Conservation (phyloP, 2,329 filamentous ascomycete species). For the Waltergamsia citrina region DNA sequence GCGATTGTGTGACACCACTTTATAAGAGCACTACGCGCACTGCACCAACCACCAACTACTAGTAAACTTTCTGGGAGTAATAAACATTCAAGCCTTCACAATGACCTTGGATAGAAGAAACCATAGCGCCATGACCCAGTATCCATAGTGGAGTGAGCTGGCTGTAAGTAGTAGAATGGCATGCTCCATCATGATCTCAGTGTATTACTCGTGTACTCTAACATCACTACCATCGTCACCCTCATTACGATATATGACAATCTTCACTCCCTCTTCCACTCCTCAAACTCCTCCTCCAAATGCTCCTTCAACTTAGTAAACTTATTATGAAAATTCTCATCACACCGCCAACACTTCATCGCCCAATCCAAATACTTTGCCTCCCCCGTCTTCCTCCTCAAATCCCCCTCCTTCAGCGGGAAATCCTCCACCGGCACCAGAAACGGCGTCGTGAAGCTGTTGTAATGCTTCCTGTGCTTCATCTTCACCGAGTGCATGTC, state of each 20-base stretch:
- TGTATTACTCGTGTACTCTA: background rate
- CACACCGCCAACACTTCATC: conserved; percentile 80
- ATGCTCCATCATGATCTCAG: no score
- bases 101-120: no score
- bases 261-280: conserved; percentile 52
- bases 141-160: background rate
- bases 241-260: background rate
- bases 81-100: no score
- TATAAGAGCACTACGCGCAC: no score
- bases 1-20: no score
- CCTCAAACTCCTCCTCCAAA: conserved; percentile 62
- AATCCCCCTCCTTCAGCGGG: conserved; percentile 59
- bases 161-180: no score
- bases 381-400: conserved; percentile 44
- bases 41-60: no score
- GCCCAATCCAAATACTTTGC: conserved; percentile 54
- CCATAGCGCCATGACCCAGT: background rate
- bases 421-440: conserved; percentile 73
- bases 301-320: conserved; percentile 71
- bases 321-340: conserved; percentile 59
- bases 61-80: no score
- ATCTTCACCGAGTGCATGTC: conserved; percentile 67
- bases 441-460: conserved; percentile 82
- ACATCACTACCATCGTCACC: background rate
- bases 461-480: conserved; percentile 82